Percentiles rank a stretch among this genome's conserved stretches.
Conservation (phyloP, 805 yeast species). For the Metschnikowia bowlesiae region DNA sequence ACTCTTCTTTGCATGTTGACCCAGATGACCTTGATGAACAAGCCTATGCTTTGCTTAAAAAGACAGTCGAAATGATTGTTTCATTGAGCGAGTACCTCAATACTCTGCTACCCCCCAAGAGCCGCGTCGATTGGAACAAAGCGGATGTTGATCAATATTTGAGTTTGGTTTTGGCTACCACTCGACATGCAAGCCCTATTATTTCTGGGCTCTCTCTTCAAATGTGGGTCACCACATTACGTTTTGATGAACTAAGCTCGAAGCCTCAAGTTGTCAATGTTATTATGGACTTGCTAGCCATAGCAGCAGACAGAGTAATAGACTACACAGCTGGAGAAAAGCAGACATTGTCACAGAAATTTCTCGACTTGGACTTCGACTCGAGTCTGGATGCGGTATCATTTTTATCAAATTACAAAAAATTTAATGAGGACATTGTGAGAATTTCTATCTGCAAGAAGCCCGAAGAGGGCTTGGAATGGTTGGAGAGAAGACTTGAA, state of each 20-base stretch:
- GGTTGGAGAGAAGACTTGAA: constrained; percentile 75
- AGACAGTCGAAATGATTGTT: constrained; percentile 90
- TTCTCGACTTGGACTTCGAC: constrained; percentile 82
- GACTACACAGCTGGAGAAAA: constrained; percentile 68
- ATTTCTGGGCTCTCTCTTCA: constrained; percentile 86
- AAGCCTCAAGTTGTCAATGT: constrained; percentile 50
- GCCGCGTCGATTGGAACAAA: constrained; percentile 45
- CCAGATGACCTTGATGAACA: constrained; percentile 75
- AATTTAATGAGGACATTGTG: constrained; percentile 85
- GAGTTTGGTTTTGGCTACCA: constrained; percentile 71
- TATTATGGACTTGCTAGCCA: constrained; percentile 66
- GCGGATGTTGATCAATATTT: constrained; percentile 68
- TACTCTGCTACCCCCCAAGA: constrained; percentile 33
- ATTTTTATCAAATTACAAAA: constrained; percentile 74
- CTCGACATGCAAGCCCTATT: constrained; percentile 80
- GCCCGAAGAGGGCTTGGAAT: constrained; percentile 74
- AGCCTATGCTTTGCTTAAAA: constrained; percentile 76
- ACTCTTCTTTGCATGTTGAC: constrained; percentile 53
- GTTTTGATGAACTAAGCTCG: constrained; percentile 71
- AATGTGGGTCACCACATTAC: constrained; percentile 87
- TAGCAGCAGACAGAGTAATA: constrained; percentile 72
- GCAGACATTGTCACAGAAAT: constrained; percentile 59
- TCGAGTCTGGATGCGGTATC: constrained; percentile 72
- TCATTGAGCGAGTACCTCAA: constrained; percentile 76
- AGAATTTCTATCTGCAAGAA: constrained; percentile 81